Percentiles rank a stretch among this genome's conserved stretches.
These are phyloP conservation scores for Euryodendron excelsum DNA, from an alignment of 148 eudicot species.

Conservation along the genomic window DNA sequence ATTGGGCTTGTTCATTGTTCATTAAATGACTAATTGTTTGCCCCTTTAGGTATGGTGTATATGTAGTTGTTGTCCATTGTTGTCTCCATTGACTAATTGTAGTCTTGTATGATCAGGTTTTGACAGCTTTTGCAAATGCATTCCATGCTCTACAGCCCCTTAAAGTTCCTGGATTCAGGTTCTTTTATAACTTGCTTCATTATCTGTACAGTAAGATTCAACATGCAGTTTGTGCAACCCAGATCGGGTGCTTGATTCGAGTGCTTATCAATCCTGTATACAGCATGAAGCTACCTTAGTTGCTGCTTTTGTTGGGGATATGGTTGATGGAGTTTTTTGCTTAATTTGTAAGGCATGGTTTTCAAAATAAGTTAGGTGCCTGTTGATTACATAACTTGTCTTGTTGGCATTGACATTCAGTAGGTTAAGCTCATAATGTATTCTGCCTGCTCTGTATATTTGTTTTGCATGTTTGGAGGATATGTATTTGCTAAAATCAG, in stretches of 20 bases:
- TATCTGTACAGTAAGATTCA: not conserved
- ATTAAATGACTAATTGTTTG: too few species aligned
- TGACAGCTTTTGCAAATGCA: constrained; percentile 87
- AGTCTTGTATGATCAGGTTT: constrained; percentile 45
- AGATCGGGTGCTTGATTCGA: not conserved
- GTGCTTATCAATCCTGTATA: not conserved
- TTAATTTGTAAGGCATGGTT: not conserved
- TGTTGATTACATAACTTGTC: not conserved
- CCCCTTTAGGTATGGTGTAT: constrained; percentile 61
- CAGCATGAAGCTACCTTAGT: not conserved
- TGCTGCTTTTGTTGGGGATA: not conserved
- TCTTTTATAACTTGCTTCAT: constrained; percentile 6
- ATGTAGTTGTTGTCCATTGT: not conserved
- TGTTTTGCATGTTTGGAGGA: too few species aligned
- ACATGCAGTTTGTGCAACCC: not conserved
- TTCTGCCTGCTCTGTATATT: too few species aligned
- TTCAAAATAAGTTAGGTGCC: not conserved
- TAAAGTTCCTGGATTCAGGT: constrained; percentile 96
- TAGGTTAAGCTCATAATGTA: too few species aligned
- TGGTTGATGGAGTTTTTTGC: not conserved
- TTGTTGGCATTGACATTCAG: too few species aligned
- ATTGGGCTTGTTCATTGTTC: not conserved
- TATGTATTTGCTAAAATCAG: too few species aligned
- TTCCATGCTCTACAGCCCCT: constrained; percentile 92
- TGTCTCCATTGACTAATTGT: constrained; percentile 12